Percentiles rank a stretch among this genome's conserved stretches.
phyloP scores from a whole-genome alignment of 1,284 basidiomycete species.

The Lentinus polychrous region DNA sequence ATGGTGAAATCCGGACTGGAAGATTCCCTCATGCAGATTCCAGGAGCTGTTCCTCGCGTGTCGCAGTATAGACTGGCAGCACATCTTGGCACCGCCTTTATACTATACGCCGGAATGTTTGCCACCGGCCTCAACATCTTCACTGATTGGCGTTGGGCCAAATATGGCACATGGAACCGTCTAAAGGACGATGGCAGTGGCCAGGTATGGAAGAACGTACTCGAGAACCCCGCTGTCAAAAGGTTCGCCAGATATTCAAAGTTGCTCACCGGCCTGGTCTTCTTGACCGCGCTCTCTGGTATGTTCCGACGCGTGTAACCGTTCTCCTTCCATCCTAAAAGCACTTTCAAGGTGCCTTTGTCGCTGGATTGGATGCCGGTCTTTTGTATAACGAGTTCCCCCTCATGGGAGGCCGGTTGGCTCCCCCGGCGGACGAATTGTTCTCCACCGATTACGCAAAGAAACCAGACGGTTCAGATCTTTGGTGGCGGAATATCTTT shows the following conservation, averaged over 20 bases:
- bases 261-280: conserved; percentile 69
- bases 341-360: conserved; percentile 75
- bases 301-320: conserved; percentile 12
- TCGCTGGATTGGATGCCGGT: conserved; percentile 96
- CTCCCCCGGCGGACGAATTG: conserved; percentile 82
- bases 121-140: conserved; percentile 74
- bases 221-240: conserved; percentile 51
- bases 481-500: conserved; percentile 90
- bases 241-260: conserved; percentile 57
- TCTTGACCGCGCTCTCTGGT: conserved; percentile 90
- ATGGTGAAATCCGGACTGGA: conserved; percentile 98
- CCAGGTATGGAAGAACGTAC: conserved; percentile 41
- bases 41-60: conserved; percentile 87
- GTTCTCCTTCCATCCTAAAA: conserved; percentile 2
- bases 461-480: conserved; percentile 59
- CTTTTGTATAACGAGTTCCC: conserved; percentile 98
- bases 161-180: conserved; percentile 35
- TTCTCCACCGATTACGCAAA: conserved; percentile 74
- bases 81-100: conserved; percentile 86
- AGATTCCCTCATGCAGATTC: conserved; percentile 72
- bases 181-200: conserved; percentile 27
- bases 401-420: conserved; percentile 85
- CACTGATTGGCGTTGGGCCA: conserved; percentile 76
- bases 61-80: conserved; percentile 96
- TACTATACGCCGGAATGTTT: conserved; percentile 90